These are phyloP conservation scores for Sugiyamaella pinicola DNA, from an alignment of 1,139 yeast genomes.

Conservation along the genomic window DNA sequence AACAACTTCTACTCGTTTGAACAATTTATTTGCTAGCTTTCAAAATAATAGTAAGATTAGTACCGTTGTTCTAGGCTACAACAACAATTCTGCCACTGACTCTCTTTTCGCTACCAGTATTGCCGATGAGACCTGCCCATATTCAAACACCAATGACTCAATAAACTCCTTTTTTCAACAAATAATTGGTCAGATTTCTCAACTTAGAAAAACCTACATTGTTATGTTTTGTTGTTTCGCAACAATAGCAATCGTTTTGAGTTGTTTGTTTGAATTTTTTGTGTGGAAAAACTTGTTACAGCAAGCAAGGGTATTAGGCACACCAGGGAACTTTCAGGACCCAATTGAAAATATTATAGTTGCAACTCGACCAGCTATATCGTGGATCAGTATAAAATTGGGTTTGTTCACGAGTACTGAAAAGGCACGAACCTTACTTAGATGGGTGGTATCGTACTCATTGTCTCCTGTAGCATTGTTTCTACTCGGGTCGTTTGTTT, in stretches of 20 bases:
- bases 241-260: conserved; percentile 12
- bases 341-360: conserved; percentile 23
- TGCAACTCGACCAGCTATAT: conserved; percentile 17
- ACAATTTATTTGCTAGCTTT: neutral
- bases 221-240: conserved; percentile 24
- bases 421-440: conserved; percentile 1
- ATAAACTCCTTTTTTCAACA: neutral
- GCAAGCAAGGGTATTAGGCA: conserved; percentile 24
- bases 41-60: neutral
- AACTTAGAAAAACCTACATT: conserved; percentile 19
- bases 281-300: conserved; percentile 25
- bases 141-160: neutral
- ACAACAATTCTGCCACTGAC: neutral
- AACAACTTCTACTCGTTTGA: neutral
- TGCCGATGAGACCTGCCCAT: neutral
- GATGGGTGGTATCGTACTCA: conserved; percentile 25
- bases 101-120: neutral
- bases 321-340: conserved; percentile 26
- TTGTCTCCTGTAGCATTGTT: conserved; percentile 18
- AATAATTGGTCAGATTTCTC: conserved; percentile 4
- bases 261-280: conserved; percentile 24
- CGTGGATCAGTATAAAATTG: conserved; percentile 10
- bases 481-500: conserved; percentile 9
- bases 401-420: neutral
- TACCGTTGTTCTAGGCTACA: neutral